Evolutionary conservation across 495 filamentous ascomycete genomes (phyloP).

Genomic region (Lichina pygmaea): DNA sequence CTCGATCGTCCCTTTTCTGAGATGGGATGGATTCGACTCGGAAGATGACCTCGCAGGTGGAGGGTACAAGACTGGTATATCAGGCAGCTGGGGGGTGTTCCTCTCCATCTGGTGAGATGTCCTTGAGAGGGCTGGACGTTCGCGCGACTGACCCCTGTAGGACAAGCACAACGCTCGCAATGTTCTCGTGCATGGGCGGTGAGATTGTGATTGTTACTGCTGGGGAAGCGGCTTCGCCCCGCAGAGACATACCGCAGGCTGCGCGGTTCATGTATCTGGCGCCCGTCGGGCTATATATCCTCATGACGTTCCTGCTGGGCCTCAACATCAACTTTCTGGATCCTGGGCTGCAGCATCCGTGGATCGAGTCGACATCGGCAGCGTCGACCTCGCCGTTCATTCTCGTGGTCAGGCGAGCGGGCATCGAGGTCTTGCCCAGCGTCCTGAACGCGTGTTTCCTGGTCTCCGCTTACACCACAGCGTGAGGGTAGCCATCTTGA

Average conservation of each 20-base stretch:
- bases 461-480: slow-evolving; percentile 9
- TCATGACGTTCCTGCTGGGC: slow-evolving; percentile 9
- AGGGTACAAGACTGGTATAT: not conserved
- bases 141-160: slow-evolving; percentile 3
- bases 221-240: slow-evolving; percentile 14
- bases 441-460: slow-evolving; percentile 10
- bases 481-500: slow-evolving; percentile 1
- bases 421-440: slow-evolving; percentile 6
- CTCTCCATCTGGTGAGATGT: slow-evolving; percentile 9
- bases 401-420: slow-evolving; percentile 7
- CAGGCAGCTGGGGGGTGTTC: slow-evolving; percentile 7
- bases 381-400: slow-evolving; percentile 13
- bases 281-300: slow-evolving; percentile 8
- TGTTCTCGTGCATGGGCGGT: slow-evolving; percentile 18
- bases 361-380: slow-evolving; percentile 5
- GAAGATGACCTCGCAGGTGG: too few species aligned
- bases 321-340: slow-evolving; percentile 12
- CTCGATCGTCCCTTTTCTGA: too few species aligned
- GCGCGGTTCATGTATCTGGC: slow-evolving; percentile 10
- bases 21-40: not conserved
- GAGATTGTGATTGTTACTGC: slow-evolving; percentile 18
- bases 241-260: slow-evolving; percentile 6
- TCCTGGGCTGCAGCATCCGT: slow-evolving; percentile 8
- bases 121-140: not conserved
- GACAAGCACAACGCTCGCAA: slow-evolving; percentile 15